These are phyloP conservation scores for Nothophaeocryptopus gaeumannii DNA, from an alignment of 2,329 filamentous ascomycete genomes.

Conservation along the genomic window DNA sequence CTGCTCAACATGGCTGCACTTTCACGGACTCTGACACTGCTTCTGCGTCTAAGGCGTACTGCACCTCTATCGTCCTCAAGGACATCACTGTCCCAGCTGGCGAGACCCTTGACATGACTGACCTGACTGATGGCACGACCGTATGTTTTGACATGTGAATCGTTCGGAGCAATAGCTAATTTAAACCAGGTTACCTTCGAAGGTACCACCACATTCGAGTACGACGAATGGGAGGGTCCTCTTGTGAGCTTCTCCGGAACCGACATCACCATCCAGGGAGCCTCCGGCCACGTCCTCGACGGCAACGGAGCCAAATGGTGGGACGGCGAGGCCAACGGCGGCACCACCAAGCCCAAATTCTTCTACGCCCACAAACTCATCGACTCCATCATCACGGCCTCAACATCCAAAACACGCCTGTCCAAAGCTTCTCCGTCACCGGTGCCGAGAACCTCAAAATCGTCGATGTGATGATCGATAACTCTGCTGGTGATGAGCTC, in stretches of 20 bases:
- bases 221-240: slow-evolving; percentile 64
- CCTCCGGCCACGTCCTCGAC: slow-evolving; percentile 53
- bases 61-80: slow-evolving; percentile 43
- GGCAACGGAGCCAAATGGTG: slow-evolving; percentile 44
- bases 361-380: slow-evolving; percentile 42
- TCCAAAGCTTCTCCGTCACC: slow-evolving; percentile 41
- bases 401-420: slow-evolving; percentile 43
- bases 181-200: slow-evolving; percentile 55
- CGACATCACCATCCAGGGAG: slow-evolving; percentile 54
- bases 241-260: slow-evolving; percentile 61
- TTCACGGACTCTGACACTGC: slow-evolving; percentile 21
- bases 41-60: slow-evolving; percentile 39
- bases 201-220: slow-evolving; percentile 65
- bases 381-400: slow-evolving; percentile 39
- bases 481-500: slow-evolving; percentile 39
- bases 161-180: slow-evolving; percentile 23
- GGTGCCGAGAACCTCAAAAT: slow-evolving; percentile 36
- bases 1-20: slow-evolving; percentile 16
- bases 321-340: slow-evolving; percentile 50
- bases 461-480: slow-evolving; percentile 40
- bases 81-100: slow-evolving; percentile 40
- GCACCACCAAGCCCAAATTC: slow-evolving; percentile 41
- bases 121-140: slow-evolving; percentile 41
- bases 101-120: slow-evolving; percentile 42
- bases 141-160: slow-evolving; percentile 41